Evolutionary conservation across 176 grass and related monocot species (phyloP), one percentile per base, ranked within the genome.

Genomic region (Calamus simplicifolius): DNA sequence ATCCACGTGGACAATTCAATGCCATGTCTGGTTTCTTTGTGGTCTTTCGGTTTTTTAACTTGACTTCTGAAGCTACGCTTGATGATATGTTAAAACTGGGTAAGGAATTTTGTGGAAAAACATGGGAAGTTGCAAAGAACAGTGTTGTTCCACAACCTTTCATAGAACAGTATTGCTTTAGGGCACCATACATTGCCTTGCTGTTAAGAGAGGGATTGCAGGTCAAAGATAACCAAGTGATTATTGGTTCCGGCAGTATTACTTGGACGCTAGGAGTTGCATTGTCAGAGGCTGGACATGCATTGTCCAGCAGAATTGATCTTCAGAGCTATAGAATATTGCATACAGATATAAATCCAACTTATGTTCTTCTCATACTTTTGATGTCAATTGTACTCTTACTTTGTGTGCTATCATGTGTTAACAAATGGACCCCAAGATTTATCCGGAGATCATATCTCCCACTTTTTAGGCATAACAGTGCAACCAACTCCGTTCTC

Each of bases 11-110:
- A 3, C 73, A 91, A 25, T 91, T 97, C 75, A 88, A 85, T 59
- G 93, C 87, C 56, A 91, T 91, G 68, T 90, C 91, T 69, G 91
- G 91, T 52, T 96, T 96, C 73, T 96, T 81, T 66, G 91, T 96
- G 67, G 91, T 96, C 27, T 96, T 96, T 38, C 82, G 77, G 48
- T 90, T 96, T 90, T 96, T 96, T 23, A 96, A 96, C 83, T 82
- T 96, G 82, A 84, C 86, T 52, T 70, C 77, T 50, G 80, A 87
- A 13, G 76, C 86, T 21, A 84, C 86, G 57, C 73, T 96, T 3
- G 16, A 72, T 29, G 91, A 96, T 75, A 86, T 96, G 68, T 70
- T 87, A 53, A 78, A 77, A 67, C 78, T 77, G 69, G 91, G 91
- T 17, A 75, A 76, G 72, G 66, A 90, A 19, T 96, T 87, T 78